phyloP scores from a whole-genome alignment of 345 rosid genomes.

The Heritiera littoralis region DNA sequence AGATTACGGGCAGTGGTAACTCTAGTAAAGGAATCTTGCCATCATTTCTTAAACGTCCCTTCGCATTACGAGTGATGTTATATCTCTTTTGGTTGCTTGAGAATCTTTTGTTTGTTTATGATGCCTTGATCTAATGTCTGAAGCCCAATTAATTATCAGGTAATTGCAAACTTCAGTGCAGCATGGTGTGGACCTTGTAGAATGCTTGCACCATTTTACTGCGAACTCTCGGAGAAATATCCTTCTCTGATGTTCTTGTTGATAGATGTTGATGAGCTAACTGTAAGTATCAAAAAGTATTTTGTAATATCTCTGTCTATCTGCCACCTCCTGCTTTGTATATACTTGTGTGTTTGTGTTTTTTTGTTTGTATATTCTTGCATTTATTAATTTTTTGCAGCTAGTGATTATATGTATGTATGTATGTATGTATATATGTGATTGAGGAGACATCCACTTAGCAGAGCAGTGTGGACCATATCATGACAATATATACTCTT shows the following conservation, averaged over 20 bases:
- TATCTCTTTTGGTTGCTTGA: constrained; percentile 22
- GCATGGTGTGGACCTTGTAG: constrained; percentile 90
- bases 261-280: constrained; percentile 80
- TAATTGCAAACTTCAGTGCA: constrained; percentile 83
- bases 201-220: constrained; percentile 61
- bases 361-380: neutral
- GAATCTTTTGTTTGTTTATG: neutral
- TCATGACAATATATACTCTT: neutral
- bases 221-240: constrained; percentile 73
- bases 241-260: constrained; percentile 66
- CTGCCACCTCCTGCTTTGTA: neutral
- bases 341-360: neutral
- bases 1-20: neutral
- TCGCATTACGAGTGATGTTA: neutral
- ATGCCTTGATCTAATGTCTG: constrained; percentile 4
- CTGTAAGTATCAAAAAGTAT: constrained; percentile 44
- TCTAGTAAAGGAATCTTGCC: neutral
- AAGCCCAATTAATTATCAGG: constrained; percentile 40
- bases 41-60: constrained; percentile 6
- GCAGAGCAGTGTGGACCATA: neutral
- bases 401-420: no score
- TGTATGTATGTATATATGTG: no score
- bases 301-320: neutral
- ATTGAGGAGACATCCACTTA: neutral
- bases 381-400: neutral